Base-by-base conservation (phyloP, 2,329 filamentous ascomycete genomes). In the Aspergillus viridinutans region DNA sequence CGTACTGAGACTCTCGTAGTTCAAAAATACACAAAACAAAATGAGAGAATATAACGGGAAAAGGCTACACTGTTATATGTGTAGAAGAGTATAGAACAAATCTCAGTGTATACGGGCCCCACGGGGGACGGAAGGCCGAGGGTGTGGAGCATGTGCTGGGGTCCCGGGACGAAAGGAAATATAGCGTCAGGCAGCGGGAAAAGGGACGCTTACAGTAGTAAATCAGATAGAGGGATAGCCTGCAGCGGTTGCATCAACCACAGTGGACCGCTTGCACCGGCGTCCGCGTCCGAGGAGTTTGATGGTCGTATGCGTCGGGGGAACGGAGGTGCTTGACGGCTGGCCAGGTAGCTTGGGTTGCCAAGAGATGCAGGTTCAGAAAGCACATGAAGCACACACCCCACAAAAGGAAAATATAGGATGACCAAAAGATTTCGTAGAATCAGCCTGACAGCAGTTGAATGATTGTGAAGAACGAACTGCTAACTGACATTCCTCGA, bases 311-410 rank as follows among this genome's bases (percentile, higher is more conserved):
- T 50, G 56, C 58, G 60, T 67, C 70, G 70, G 70, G 60, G 68
- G 62, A 72, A 72, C 69, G 70, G 70, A 72, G 67, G 57, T 62
- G 59, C 55, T 62, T 61, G 58, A 52, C 55, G 59, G 55, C 47
- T 53, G 56, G 12, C 43, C 49, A 49, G 55, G 50, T 53, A 55
- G 53, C 45, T 54, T 21, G 14, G 29, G 48, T 38, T 56, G 57
- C 58, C 56, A 61, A 61, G 60, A 57, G 52, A 60, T 56, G 53
- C 20, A 45, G 49, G 52, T 50, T 49, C 43, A 43, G 26, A 28
- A 21, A 32, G 55, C 54, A 53, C 35, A 42, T 35, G 20, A 21
- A 32, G 55, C 54, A 52, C 55, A 45, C 49, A 55, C 29, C 48
- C 26, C 40, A 17, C 35, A 26, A 47, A 35, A 48, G 50, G 38